Conservation (phyloP, 2,329 filamentous ascomycete genomes). For the Aspergillus udagawae region DNA sequence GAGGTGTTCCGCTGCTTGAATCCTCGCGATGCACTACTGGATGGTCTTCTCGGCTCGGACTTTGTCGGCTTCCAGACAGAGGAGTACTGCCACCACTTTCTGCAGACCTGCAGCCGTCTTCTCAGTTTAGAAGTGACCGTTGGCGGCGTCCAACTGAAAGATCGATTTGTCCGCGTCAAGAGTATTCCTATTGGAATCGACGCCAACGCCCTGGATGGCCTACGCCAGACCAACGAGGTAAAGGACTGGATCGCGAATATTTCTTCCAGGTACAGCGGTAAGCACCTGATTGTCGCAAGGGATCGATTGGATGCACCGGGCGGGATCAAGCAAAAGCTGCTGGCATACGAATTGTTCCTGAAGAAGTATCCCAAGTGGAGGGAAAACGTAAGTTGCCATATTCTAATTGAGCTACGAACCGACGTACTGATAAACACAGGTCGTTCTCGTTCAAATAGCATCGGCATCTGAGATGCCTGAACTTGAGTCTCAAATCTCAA, state of each 20-base stretch:
- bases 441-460: conserved; percentile 88
- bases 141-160: conserved; percentile 80
- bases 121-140: conserved; percentile 78
- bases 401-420: background rate
- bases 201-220: conserved; percentile 63
- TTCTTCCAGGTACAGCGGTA: conserved; percentile 75
- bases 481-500: conserved; percentile 78
- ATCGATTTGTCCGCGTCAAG: conserved; percentile 82
- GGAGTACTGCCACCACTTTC: conserved; percentile 88
- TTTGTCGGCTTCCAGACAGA: conserved; percentile 88
- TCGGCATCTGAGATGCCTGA: conserved; percentile 80
- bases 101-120: conserved; percentile 88
- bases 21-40: conserved; percentile 74
- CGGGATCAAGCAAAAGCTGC: conserved; percentile 85
- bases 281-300: conserved; percentile 84
- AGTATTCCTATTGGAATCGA: conserved; percentile 84
- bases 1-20: conserved; percentile 90
- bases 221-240: conserved; percentile 68
- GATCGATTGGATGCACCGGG: conserved; percentile 91
- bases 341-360: conserved; percentile 85
- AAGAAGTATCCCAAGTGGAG: conserved; percentile 87
- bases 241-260: conserved; percentile 73
- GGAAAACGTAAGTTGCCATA: conserved; percentile 52
- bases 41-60: conserved; percentile 89
- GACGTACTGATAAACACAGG: conserved; percentile 38